Percentiles rank a stretch among this genome's conserved stretches.
These are phyloP conservation scores for Capsella rubella DNA, from an alignment of 441 rosid species.

Conservation along the genomic window DNA sequence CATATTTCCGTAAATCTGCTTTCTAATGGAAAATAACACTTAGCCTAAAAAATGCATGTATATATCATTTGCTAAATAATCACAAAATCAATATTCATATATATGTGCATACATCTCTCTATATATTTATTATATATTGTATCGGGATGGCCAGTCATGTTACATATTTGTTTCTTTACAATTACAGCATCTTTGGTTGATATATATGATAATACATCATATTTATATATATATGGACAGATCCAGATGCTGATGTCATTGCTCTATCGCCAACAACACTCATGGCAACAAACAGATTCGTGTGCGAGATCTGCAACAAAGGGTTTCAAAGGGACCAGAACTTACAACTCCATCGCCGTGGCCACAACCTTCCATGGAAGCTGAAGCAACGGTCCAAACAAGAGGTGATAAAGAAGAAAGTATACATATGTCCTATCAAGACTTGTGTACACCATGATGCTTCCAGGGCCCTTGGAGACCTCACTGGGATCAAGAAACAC, in stretches of 20 bases:
- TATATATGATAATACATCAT: neutral
- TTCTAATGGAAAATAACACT: conserved; percentile 5
- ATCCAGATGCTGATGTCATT: conserved; percentile 52
- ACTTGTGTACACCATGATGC: conserved; percentile 89
- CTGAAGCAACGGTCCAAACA: conserved; percentile 75
- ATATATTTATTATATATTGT: conserved; percentile 8
- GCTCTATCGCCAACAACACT: conserved; percentile 76
- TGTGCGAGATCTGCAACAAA: conserved; percentile 90
- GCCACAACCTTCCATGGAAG: conserved; percentile 96
- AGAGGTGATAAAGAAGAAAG: conserved; percentile 72
- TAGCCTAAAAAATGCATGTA: neutral
- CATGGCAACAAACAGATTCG: conserved; percentile 83
- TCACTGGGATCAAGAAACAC: conserved; percentile 92
- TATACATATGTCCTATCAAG: conserved; percentile 86
- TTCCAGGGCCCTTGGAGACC: conserved; percentile 85
- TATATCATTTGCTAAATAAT: conserved; percentile 7
- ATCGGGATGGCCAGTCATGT: neutral
- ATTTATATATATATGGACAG: conserved; percentile 30
- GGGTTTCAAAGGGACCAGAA: conserved; percentile 96
- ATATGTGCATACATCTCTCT: neutral
- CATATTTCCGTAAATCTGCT: conserved; percentile 1
- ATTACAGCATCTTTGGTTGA: conserved; percentile 8
- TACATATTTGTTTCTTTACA: conserved; percentile 3
- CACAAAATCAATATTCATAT: conserved; percentile 4
- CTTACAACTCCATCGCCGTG: conserved; percentile 89